Percentiles rank a stretch among this genome's conserved stretches.
phyloP scores from a whole-genome alignment of 2,329 filamentous ascomycete genomes.

The Colletotrichum lindemuthianum region DNA sequence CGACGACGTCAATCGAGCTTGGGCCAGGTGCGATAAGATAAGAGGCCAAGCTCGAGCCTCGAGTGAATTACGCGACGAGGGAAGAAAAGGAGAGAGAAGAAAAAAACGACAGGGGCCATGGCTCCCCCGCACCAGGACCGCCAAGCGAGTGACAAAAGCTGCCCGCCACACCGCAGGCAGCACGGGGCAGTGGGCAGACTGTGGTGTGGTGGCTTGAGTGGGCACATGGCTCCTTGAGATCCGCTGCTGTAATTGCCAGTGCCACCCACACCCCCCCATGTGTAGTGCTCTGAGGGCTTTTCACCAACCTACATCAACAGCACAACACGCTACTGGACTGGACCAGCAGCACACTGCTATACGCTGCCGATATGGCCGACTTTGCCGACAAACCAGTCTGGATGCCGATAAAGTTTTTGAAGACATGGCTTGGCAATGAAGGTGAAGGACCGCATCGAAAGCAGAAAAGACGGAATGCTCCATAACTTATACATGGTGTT shows the following conservation, averaged over 20 bases:
- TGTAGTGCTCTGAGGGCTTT: neutral
- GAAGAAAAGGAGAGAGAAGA: neutral
- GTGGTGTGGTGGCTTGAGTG: neutral
- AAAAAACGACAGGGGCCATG: neutral
- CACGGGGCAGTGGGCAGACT: neutral
- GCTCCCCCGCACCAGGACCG: neutral
- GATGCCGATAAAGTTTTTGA: conserved; percentile 14
- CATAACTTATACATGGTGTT: conserved; percentile 16
- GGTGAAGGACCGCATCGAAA: neutral
- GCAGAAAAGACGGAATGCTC: neutral
- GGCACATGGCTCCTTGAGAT: conserved; percentile 20
- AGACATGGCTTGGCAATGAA: conserved; percentile 19
- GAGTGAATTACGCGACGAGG: no score
- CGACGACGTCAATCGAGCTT: conserved; percentile 1
- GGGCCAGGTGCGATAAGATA: conserved; percentile 24
- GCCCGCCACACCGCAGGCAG: neutral
- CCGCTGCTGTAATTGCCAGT: conserved; percentile 23
- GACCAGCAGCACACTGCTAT: neutral
- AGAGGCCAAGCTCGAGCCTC: neutral
- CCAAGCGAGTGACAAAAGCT: conserved; percentile 2
- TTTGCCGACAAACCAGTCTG: conserved; percentile 15
- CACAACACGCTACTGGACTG: neutral
- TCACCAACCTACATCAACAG: no score
- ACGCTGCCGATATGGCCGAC: conserved; percentile 20
- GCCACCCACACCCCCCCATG: neutral